Evolutionary conservation across 169 alveolate genomes (phyloP).

Genomic region (Plasmodium gonderi): DNA sequence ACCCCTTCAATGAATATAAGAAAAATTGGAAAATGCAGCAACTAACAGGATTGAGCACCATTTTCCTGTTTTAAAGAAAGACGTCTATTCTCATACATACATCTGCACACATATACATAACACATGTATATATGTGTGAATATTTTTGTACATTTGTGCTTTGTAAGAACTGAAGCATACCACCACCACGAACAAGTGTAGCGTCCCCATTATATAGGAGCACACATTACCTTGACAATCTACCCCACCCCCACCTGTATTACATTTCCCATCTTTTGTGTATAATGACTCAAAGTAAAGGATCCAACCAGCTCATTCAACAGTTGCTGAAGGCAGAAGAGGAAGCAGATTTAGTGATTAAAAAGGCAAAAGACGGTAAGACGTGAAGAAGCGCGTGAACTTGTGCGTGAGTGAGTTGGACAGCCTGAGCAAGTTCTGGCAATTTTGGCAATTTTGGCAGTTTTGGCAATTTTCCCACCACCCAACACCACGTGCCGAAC

Average conservation of each 20-base stretch:
- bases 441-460: not conserved
- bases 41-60: not conserved
- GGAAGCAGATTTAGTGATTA: conserved; percentile 85
- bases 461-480: too few species aligned
- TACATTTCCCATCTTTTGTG: not conserved
- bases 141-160: too few species aligned
- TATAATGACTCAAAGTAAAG: conserved; percentile 62
- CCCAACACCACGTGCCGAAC: too few species aligned
- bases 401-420: too few species aligned
- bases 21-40: not conserved
- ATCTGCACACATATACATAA: not conserved
- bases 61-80: not conserved
- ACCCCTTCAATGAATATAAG: not conserved
- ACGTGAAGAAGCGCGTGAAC: not conserved
- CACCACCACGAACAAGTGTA: not conserved
- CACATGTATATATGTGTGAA: not conserved
- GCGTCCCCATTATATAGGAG: not conserved
- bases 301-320: conserved; percentile 85
- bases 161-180: not conserved
- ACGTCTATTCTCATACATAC: not conserved
- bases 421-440: not conserved
- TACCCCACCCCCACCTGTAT: not conserved
- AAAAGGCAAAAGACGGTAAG: conserved; percentile 86
- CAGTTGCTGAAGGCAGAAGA: conserved; percentile 86
- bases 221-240: not conserved